These are phyloP conservation scores for Macrophomina tecta DNA, from an alignment of 2,329 filamentous ascomycete species.

Conservation along the genomic window DNA sequence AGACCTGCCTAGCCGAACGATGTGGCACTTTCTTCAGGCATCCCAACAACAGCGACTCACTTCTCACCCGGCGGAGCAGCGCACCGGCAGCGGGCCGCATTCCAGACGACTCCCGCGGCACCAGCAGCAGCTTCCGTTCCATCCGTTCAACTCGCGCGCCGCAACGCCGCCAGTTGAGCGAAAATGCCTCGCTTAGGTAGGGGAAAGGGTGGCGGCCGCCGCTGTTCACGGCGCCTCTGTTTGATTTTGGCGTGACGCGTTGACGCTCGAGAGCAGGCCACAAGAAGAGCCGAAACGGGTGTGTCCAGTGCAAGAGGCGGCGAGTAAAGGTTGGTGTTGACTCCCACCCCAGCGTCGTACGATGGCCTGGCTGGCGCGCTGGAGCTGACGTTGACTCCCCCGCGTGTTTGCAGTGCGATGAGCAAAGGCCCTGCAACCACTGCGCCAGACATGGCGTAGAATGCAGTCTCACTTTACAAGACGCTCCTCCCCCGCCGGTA, in stretches of 20 bases:
- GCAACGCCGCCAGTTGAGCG: not conserved
- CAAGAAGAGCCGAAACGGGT: conserved; percentile 30
- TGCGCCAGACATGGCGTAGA: conserved; percentile 45
- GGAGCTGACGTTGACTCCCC: conserved; percentile 6
- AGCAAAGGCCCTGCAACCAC: conserved; percentile 45
- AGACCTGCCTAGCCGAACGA: conserved; percentile 20
- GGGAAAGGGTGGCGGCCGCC: conserved; percentile 25
- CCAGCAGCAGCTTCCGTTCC: conserved; percentile 14
- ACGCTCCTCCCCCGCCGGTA: conserved; percentile 16
- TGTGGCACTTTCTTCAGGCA: conserved; percentile 22
- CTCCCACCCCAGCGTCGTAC: conserved; percentile 8
- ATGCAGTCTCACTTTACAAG: conserved; percentile 38
- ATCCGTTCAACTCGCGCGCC: conserved; percentile 8
- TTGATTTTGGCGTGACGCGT: conserved; percentile 19
- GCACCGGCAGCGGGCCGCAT: conserved; percentile 21
- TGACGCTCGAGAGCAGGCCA: conserved; percentile 26
- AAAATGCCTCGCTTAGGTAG: conserved; percentile 30
- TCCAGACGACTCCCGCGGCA: conserved; percentile 9
- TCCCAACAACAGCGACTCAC: conserved; percentile 20
- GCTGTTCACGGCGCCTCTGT: conserved; percentile 22
- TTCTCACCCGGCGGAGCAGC: conserved; percentile 23
- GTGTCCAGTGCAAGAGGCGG: conserved; percentile 29
- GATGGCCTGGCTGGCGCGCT: not conserved
- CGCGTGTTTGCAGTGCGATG: conserved; percentile 41
- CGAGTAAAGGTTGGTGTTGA: conserved; percentile 29